Evolutionary conservation across 2,329 filamentous ascomycete genomes (phyloP).

Genomic region (Alternaria brassicae): DNA sequence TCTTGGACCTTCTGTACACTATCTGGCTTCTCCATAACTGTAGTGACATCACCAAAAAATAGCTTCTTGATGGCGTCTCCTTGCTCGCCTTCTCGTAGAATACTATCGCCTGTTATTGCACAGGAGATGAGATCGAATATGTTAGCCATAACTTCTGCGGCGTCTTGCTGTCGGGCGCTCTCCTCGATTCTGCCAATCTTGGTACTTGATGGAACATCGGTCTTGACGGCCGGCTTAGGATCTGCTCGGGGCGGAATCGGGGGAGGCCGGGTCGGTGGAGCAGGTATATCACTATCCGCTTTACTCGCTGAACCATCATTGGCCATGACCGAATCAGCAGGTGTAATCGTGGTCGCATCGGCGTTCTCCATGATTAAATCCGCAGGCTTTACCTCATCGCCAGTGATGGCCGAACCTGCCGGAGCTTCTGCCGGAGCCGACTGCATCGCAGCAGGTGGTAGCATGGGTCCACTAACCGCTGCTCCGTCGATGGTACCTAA

Average conservation of each 20-base stretch:
- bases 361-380: conserved; percentile 8
- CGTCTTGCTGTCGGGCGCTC: conserved; percentile 81
- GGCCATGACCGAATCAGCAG: conserved; percentile 37
- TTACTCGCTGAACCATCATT: conserved; percentile 33
- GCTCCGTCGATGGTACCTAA: conserved; percentile 55
- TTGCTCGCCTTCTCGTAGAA: conserved; percentile 76
- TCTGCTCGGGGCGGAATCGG: conserved; percentile 65
- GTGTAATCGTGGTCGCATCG: conserved; percentile 2
- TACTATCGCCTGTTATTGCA: conserved; percentile 75
- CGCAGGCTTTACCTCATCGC: neutral
- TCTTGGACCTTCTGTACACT: conserved; percentile 61
- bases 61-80: conserved; percentile 73
- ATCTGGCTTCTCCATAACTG: conserved; percentile 41
- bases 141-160: conserved; percentile 93
- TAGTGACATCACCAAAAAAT: conserved; percentile 56
- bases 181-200: conserved; percentile 61
- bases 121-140: conserved; percentile 90
- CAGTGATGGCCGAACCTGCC: conserved; percentile 2
- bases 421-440: neutral
- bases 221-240: conserved; percentile 6
- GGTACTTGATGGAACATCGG: conserved; percentile 21
- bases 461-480: conserved; percentile 56
- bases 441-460: conserved; percentile 39
- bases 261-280: conserved; percentile 59
- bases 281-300: conserved; percentile 30